phyloP scores from a whole-genome alignment of 352 stramenopile genomes.

The Elongisporangium undulatum region DNA sequence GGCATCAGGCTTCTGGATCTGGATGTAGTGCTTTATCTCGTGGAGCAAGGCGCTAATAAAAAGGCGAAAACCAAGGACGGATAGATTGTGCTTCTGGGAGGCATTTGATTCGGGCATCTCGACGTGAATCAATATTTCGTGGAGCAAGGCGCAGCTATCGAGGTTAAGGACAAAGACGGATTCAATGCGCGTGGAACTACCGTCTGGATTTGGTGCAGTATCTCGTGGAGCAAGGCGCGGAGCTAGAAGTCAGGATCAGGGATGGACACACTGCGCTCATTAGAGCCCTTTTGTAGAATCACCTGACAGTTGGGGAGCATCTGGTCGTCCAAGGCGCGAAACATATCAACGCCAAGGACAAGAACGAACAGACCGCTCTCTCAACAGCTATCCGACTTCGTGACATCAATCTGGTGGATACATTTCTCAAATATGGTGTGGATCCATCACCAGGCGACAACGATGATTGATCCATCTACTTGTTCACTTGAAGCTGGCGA shows the following conservation, averaged over 20 bases:
- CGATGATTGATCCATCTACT: too few relatives aligned
- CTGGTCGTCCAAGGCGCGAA: not conserved
- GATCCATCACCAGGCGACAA: too few relatives aligned
- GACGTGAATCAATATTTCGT: conserved; percentile 1
- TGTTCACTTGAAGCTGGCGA: too few relatives aligned
- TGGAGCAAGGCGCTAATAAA: conserved; percentile 1
- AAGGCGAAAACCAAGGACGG: not conserved
- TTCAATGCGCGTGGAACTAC: not conserved
- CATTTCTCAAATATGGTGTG: too few relatives aligned
- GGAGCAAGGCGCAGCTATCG: not conserved
- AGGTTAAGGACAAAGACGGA: not conserved
- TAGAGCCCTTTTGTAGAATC: not conserved
- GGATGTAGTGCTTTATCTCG: not conserved
- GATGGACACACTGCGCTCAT: not conserved
- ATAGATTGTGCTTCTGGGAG: not conserved
- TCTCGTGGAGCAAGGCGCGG: not conserved
- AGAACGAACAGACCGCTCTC: too few relatives aligned
- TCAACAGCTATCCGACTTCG: too few relatives aligned
- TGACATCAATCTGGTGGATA: too few relatives aligned
- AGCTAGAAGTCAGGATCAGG: conserved; percentile 1
- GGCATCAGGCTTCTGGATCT: conserved; percentile 1
- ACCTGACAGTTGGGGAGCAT: not conserved
- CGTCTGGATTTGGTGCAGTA: conserved; percentile 1
- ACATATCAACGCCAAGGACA: too few relatives aligned
- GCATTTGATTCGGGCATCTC: not conserved